These are phyloP conservation scores for Cyberlindnera nakhonratchasimensis DNA, from an alignment of 805 yeast genomes.

Conservation along the genomic window DNA sequence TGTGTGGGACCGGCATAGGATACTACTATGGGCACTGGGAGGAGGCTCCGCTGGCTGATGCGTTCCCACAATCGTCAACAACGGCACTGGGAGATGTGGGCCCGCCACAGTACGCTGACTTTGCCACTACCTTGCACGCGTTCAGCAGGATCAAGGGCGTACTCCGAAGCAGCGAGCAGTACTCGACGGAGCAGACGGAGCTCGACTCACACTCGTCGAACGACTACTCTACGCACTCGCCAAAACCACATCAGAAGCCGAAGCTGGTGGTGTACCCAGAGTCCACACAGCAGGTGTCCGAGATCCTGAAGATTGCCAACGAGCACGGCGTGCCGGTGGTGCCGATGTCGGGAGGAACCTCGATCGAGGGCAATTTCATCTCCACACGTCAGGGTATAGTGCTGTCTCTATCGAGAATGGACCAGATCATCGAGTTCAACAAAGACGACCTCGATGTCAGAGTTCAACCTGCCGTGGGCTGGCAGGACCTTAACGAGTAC, in stretches of 20 bases:
- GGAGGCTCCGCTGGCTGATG: slow-evolving; percentile 12
- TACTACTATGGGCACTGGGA: slow-evolving; percentile 17
- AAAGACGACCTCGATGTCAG: slow-evolving; percentile 62
- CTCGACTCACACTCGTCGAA: slow-evolving; percentile 44
- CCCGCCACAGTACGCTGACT: slow-evolving; percentile 21
- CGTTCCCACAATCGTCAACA: slow-evolving; percentile 22
- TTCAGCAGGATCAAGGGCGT: slow-evolving; percentile 15
- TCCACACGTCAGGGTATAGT: slow-evolving; percentile 60
- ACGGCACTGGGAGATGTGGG: slow-evolving; percentile 15
- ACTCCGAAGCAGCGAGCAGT: slow-evolving; percentile 16
- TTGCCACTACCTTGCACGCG: slow-evolving; percentile 4
- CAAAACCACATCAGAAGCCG: slow-evolving; percentile 41
- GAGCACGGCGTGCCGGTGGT: slow-evolving; percentile 53
- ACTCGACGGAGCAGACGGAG: slow-evolving; percentile 31
- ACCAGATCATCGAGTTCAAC: slow-evolving; percentile 50
- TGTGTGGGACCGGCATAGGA: slow-evolving; percentile 13
- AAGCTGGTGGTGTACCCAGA: slow-evolving; percentile 47
- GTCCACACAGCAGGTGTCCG: slow-evolving; percentile 53
- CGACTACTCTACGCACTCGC: slow-evolving; percentile 49
- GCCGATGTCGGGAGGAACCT: slow-evolving; percentile 61
- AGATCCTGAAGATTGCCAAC: slow-evolving; percentile 50
- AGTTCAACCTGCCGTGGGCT: slow-evolving; percentile 74
- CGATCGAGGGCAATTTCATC: slow-evolving; percentile 63
- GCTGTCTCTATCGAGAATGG: slow-evolving; percentile 59
- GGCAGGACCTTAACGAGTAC: slow-evolving; percentile 62